These are phyloP conservation scores for Aspergillus luchuensis DNA, from an alignment of 2,329 filamentous ascomycete species.

Conservation along the genomic window DNA sequence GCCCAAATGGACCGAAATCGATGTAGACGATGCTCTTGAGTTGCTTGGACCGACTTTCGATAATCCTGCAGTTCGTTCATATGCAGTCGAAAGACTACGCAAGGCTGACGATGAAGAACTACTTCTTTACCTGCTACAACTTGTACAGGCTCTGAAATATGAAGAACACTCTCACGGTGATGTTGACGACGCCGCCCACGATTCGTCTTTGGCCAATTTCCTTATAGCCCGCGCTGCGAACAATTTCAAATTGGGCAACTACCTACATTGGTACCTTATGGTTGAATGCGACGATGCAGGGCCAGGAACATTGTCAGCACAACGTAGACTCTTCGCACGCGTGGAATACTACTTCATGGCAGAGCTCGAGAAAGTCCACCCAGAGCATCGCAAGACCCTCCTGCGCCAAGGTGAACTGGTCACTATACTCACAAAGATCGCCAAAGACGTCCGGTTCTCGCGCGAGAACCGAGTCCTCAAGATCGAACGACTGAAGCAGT, in stretches of 20 bases:
- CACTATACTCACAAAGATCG: constrained; percentile 82
- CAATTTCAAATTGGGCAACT: constrained; percentile 90
- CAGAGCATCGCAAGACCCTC: constrained; percentile 73
- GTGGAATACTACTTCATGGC: constrained; percentile 97
- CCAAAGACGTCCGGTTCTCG: constrained; percentile 81
- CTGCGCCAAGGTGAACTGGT: constrained; percentile 88
- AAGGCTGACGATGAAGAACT: constrained; percentile 93
- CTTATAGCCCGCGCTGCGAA: constrained; percentile 83
- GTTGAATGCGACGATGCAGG: constrained; percentile 89
- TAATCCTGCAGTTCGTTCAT: constrained; percentile 82
- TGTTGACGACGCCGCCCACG: constrained; percentile 63
- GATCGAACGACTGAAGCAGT: constrained; percentile 79
- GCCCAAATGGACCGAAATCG: constrained; percentile 92
- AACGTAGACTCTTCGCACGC: constrained; percentile 84
- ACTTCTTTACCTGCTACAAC: constrained; percentile 84
- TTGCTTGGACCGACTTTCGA: constrained; percentile 90
- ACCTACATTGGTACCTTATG: constrained; percentile 98
- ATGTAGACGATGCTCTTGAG: constrained; percentile 94
- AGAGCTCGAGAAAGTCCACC: constrained; percentile 74
- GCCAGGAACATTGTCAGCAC: constrained; percentile 70
- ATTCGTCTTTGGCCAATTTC: constrained; percentile 87
- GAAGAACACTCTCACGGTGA: constrained; percentile 70
- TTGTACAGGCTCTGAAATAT: constrained; percentile 95
- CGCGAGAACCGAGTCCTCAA: constrained; percentile 77
- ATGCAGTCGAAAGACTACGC: constrained; percentile 86